These are phyloP conservation scores for Phytophthora aleatoria DNA, from an alignment of 352 stramenopile genomes.

Conservation along the genomic window DNA sequence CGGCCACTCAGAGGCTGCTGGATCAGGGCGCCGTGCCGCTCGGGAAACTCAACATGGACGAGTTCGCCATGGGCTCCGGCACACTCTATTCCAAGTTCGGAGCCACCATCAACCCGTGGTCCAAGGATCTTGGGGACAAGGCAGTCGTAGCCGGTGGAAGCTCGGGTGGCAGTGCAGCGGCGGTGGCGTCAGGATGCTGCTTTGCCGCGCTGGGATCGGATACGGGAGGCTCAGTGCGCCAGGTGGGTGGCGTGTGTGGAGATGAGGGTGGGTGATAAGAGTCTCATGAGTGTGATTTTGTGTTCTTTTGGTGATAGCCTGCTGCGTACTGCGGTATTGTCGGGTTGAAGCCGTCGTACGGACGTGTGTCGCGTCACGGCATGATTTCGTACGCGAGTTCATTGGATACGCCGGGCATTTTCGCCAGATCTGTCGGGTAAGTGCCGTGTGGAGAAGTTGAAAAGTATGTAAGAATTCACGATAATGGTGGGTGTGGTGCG, in stretches of 20 bases:
- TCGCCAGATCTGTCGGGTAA: constrained; percentile 86
- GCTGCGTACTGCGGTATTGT: constrained; percentile 96
- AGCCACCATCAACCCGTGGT: constrained; percentile 90
- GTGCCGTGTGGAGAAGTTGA: constrained; percentile 1
- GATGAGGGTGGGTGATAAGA: neutral
- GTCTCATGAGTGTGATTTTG: neutral
- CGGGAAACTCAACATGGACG: constrained; percentile 98
- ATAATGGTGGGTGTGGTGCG: constrained; percentile 4
- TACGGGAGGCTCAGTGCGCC: constrained; percentile 96
- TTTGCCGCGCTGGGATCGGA: constrained; percentile 96
- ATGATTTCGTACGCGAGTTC: constrained; percentile 97
- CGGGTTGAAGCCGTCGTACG: constrained; percentile 98
- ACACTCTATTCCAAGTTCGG: constrained; percentile 92
- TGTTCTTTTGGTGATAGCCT: constrained; percentile 51
- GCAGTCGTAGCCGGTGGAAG: constrained; percentile 92
- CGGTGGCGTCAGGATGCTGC: constrained; percentile 91
- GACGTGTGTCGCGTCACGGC: constrained; percentile 95
- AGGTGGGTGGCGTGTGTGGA: constrained; percentile 44
- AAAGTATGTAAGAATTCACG: neutral
- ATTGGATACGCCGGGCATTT: constrained; percentile 95
- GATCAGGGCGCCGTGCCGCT: constrained; percentile 92
- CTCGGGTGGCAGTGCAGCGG: constrained; percentile 93
- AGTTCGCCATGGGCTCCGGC: constrained; percentile 98
- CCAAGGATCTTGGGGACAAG: constrained; percentile 49
- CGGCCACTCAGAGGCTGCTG: constrained; percentile 82